Evolutionary conservation across 495 filamentous ascomycete genomes (phyloP).

Genomic region (Penicillium mononematosum): DNA sequence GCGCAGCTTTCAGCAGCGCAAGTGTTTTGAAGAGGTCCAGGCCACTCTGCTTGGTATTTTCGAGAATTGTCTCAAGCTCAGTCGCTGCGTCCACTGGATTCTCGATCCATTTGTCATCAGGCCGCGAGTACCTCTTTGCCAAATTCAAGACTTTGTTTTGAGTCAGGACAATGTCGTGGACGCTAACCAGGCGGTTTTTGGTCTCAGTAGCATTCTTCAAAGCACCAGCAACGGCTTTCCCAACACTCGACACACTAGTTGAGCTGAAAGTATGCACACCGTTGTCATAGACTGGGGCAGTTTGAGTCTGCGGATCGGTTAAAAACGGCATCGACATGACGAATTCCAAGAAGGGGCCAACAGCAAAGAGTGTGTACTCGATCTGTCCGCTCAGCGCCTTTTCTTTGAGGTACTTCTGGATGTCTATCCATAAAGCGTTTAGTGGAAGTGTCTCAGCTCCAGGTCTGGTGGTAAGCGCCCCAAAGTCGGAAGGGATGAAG

Average conservation of each 20-base stretch:
- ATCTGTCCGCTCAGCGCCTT: neutral
- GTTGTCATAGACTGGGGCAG: neutral
- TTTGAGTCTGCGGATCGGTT: neutral
- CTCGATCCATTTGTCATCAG: neutral
- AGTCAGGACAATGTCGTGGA: neutral
- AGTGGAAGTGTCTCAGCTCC: slow-evolving; percentile 1
- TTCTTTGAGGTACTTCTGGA: slow-evolving; percentile 1
- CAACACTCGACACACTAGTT: neutral
- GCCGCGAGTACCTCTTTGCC: neutral
- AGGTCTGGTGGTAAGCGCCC: neutral
- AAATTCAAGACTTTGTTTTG: neutral
- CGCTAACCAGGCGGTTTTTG: neutral
- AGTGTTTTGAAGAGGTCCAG: slow-evolving; percentile 1
- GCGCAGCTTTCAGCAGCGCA: slow-evolving; percentile 3
- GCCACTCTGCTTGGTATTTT: neutral
- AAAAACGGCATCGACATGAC: slow-evolving; percentile 8
- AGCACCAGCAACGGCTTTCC: neutral
- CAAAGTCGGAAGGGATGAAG: slow-evolving; percentile 54
- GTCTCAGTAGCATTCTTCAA: neutral
- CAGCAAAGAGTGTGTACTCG: slow-evolving; percentile 1
- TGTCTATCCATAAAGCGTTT: neutral
- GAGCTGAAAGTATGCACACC: neutral
- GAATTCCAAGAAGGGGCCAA: slow-evolving; percentile 4
- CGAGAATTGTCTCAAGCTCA: neutral
- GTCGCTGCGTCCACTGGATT: neutral